Conservation (phyloP, 2,329 filamentous ascomycete genomes). For the Alternaria sp. region DNA sequence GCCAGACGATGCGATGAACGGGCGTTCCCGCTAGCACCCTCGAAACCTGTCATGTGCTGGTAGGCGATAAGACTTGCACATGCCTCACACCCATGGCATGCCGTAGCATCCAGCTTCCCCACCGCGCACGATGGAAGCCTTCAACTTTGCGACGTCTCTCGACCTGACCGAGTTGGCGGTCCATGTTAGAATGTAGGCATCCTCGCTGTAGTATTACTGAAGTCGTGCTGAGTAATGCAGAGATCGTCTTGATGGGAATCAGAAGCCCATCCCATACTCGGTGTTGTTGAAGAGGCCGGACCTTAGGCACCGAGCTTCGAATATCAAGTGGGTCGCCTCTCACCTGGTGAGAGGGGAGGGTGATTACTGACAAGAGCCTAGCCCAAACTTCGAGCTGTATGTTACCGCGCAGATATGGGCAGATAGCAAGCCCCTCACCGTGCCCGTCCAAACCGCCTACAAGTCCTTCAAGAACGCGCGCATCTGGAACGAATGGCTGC, state of each 20-base stretch:
- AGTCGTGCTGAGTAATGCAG: conserved; percentile 53
- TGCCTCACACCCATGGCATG: conserved; percentile 30
- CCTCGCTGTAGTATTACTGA: neutral
- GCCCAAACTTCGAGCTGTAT: conserved; percentile 85
- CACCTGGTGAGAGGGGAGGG: neutral
- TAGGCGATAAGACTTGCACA: neutral
- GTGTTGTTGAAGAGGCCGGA: conserved; percentile 79
- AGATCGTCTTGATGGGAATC: conserved; percentile 78
- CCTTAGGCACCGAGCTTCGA: conserved; percentile 85
- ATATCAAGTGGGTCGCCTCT: conserved; percentile 65
- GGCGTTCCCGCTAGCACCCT: neutral
- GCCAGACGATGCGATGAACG: conserved; percentile 1
- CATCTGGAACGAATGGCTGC: conserved; percentile 96
- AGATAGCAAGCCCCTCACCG: conserved; percentile 91
- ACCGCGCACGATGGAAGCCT: conserved; percentile 76
- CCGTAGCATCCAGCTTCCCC: conserved; percentile 26
- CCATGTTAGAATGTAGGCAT: conserved; percentile 65
- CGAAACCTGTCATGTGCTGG: conserved; percentile 1
- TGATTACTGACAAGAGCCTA: conserved; percentile 43
- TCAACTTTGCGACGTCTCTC: conserved; percentile 91
- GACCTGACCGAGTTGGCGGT: conserved; percentile 74
- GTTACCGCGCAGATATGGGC: conserved; percentile 94
- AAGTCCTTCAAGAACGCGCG: conserved; percentile 78
- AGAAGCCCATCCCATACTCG: conserved; percentile 76
- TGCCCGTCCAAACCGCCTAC: conserved; percentile 91